These are phyloP conservation scores for Penicillium crystallinum DNA, from an alignment of 495 filamentous ascomycete genomes.

Conservation along the genomic window DNA sequence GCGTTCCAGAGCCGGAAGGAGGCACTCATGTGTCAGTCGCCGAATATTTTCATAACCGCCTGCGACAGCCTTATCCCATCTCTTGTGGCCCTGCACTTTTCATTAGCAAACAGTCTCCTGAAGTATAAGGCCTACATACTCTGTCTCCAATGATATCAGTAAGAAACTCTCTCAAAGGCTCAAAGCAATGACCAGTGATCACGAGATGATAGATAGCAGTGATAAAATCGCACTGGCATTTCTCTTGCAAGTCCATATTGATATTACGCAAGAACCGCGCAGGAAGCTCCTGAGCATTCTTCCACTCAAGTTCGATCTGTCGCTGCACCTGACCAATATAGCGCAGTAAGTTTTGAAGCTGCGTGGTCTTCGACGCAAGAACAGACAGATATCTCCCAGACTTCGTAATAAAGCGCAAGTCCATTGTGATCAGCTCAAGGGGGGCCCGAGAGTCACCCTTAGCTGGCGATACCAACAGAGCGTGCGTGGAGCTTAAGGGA, in stretches of 20 bases:
- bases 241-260: slow-evolving; percentile 57
- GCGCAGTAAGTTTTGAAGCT: slow-evolving; percentile 76
- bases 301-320: slow-evolving; percentile 74
- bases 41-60: slow-evolving; percentile 73
- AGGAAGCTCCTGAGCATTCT: slow-evolving; percentile 75
- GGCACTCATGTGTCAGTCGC: slow-evolving; percentile 73
- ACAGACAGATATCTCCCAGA: slow-evolving; percentile 77
- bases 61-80: slow-evolving; percentile 86
- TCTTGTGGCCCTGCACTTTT: slow-evolving; percentile 72
- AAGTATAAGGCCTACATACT: slow-evolving; percentile 41
- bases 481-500: slow-evolving; percentile 68
- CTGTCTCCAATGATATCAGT: slow-evolving; percentile 81
- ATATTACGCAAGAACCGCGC: slow-evolving; percentile 69
- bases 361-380: slow-evolving; percentile 78
- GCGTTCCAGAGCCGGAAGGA: slow-evolving; percentile 81
- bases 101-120: slow-evolving; percentile 13
- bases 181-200: slow-evolving; percentile 75
- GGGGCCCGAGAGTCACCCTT: slow-evolving; percentile 12
- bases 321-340: slow-evolving; percentile 74
- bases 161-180: slow-evolving; percentile 77
- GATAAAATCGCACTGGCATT: slow-evolving; percentile 58
- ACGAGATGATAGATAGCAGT: slow-evolving; percentile 81
- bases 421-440: slow-evolving; percentile 67
- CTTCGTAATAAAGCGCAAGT: slow-evolving; percentile 73
- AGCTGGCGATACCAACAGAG: slow-evolving; percentile 52